phyloP scores from a whole-genome alignment of 306 rosid genomes.

The Vigna unguiculata region DNA sequence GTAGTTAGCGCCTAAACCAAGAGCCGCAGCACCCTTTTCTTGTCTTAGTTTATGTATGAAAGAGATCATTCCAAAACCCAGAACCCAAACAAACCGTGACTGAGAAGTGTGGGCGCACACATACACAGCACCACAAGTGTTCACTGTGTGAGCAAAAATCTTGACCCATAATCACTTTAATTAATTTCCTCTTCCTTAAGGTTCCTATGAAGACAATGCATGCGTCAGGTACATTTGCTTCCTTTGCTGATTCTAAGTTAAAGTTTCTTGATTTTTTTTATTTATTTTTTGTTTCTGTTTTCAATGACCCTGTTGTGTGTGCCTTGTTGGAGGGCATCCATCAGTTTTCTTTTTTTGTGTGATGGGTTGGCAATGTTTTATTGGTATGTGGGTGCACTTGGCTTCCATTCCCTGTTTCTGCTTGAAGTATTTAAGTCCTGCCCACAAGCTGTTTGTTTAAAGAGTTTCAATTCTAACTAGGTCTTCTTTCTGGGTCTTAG shows the following conservation, averaged over 20 bases:
- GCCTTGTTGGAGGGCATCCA: constrained; percentile 10
- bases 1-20: constrained; percentile 22
- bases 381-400: constrained; percentile 50
- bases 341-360: not conserved
- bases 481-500: constrained; percentile 8
- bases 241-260: not conserved
- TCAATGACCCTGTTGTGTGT: not conserved
- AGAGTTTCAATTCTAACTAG: constrained; percentile 26
- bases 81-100: not conserved
- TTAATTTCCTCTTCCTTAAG: constrained; percentile 10
- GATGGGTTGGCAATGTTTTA: constrained; percentile 41
- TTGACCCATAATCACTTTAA: not conserved
- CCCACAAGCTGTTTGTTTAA: constrained; percentile 15
- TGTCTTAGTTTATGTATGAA: not conserved
- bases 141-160: not conserved
- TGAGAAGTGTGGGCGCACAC: not conserved
- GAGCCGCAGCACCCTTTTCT: not conserved
- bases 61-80: constrained; percentile 34
- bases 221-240: constrained; percentile 37
- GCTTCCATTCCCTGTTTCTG: constrained; percentile 34
- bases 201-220: constrained; percentile 16
- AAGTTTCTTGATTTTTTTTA: not conserved
- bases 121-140: not conserved
- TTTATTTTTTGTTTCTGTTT: not conserved
- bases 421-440: constrained; percentile 21